Base-by-base conservation (phyloP, 2,329 filamentous ascomycete species). In the Acrodontium crateriforme region DNA sequence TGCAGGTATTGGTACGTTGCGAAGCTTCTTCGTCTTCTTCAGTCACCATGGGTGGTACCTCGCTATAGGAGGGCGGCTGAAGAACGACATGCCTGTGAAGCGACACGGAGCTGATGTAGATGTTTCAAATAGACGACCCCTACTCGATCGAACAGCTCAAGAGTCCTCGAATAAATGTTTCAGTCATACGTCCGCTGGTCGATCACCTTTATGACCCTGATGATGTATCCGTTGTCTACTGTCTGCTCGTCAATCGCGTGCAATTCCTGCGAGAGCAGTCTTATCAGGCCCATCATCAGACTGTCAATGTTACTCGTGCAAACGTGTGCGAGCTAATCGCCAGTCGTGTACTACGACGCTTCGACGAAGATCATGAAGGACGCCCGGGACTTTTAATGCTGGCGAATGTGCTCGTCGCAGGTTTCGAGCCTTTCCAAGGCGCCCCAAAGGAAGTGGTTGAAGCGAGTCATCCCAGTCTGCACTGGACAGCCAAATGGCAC, bases 361-460 rank as follows among this genome's bases (percentile, higher is more conserved):
- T 81, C 44, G 76, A 80, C 41, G 81, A 89, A 55, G 75, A 84
- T 41, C 73, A 80, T 33, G 69, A 73, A 9, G 79, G 78, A 4
- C 62, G 72, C 0, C 64, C 74, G 15, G 79, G 80, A 1, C 63
- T 89, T 9, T 60, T 89, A 4, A 60, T 82, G 13, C 63, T 89
- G 5, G 73, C 81, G 5, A 79, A 85, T 41, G 77, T 89, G 17
- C 67, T 89, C 12, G 78, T 91, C 9, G 78, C 80, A 10, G 78
- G 79, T 9, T 89, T 91, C 44, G 77, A 84, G 44, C 81, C 82
- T 2, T 89, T 89, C 43, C 81, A 89, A 54, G 81, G 81, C 40
- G 80, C 80, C 0, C 82, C 82, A 0, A 57, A 64, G 1, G 67
- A 78, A 30, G 66, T 85, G 21, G 63, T 70, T 18, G 59, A 63